A percentile compares a stretch with the other conserved stretches of the same genome.
phyloP scores from a whole-genome alignment of 2,329 filamentous ascomycete genomes.

The Colletotrichum sp. region DNA sequence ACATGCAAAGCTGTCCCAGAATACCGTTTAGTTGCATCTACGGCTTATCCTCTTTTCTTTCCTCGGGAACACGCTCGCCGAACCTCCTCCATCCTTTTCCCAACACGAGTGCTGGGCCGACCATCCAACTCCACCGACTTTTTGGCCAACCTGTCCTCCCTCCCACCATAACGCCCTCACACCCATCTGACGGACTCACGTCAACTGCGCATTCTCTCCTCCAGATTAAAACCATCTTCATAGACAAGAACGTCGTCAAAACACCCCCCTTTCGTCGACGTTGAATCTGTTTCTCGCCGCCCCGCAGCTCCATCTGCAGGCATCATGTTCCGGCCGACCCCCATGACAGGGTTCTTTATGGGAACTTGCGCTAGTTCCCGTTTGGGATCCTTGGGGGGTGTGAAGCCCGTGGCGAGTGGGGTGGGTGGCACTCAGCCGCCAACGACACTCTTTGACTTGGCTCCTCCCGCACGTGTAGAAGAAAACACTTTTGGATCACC shows the following conservation, averaged over 20 bases:
- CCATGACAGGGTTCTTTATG: constrained; percentile 16
- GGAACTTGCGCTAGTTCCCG: constrained; percentile 22
- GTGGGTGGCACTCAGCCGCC: constrained; percentile 1
- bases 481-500: not conserved
- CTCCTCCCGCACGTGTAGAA: constrained; percentile 6
- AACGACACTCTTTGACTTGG: constrained; percentile 10
- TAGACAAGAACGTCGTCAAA: not conserved
- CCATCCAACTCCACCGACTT: constrained; percentile 18
- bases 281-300: constrained; percentile 13
- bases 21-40: constrained; percentile 14
- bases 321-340: constrained; percentile 9
- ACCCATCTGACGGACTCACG: not conserved
- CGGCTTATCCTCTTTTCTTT: constrained; percentile 3
- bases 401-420: constrained; percentile 17
- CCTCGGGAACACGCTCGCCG: constrained; percentile 8
- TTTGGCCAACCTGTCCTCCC: constrained; percentile 8
- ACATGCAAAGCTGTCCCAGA: not conserved
- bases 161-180: not conserved
- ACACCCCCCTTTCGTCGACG: constrained; percentile 13
- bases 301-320: constrained; percentile 22
- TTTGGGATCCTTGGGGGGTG: constrained; percentile 17
- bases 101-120: constrained; percentile 16
- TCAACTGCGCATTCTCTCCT: not conserved
- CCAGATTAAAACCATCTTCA: not conserved
- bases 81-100: constrained; percentile 9